Base-by-base conservation (phyloP, 2,329 filamentous ascomycete species). In the Akanthomyces muscarius region DNA sequence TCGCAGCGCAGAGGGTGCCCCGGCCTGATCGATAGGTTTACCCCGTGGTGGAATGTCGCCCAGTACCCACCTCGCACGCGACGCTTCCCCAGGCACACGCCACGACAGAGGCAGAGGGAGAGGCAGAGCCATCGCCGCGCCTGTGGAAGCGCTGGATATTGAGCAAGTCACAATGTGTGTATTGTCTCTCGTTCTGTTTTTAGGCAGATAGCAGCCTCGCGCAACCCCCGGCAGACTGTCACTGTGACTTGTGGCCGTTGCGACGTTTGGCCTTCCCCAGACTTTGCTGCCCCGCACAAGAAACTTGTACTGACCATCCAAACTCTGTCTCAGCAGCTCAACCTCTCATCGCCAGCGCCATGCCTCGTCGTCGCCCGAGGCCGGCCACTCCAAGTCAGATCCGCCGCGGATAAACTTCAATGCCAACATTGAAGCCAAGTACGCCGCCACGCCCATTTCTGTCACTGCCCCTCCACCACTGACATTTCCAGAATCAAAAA, bases 391-490 rank as follows among this genome's bases (percentile, higher is more conserved):
- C 53, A 65, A 68, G 25, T 69, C 72, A 30, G 69, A 73, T 36
- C 69, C 72, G n/a, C 70, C 71, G 48, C 25, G 10, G 1, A 70
- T 79, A 52, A 77, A 81, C 61, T 75, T 81, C 47, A 79, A 80
- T 65, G 69, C 75, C 63, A 82, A 82, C 65, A 65, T 77, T 41
- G 78, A 80, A 64, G 80, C 79, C 63, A 80, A 75, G 79, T 81
- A 70, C 28, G 77, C 72, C 13, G 21, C 7, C 10, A 11, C 23
- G 3, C 16, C 16, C 42, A 14, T 14, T 10, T 4, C 5, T 13
- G 36, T 3, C 23, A n/a, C n/a, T 4, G 21, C 41, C 50, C 8
- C 1, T 3, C 38, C 50, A 6, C 38, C 50, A 6, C 59, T 44
- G 18, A 58, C 38, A 18, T 5, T 11, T 16, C 5, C 60, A 77